Conservation (phyloP, 2,329 filamentous ascomycete species). For the Penicillium sp. region DNA sequence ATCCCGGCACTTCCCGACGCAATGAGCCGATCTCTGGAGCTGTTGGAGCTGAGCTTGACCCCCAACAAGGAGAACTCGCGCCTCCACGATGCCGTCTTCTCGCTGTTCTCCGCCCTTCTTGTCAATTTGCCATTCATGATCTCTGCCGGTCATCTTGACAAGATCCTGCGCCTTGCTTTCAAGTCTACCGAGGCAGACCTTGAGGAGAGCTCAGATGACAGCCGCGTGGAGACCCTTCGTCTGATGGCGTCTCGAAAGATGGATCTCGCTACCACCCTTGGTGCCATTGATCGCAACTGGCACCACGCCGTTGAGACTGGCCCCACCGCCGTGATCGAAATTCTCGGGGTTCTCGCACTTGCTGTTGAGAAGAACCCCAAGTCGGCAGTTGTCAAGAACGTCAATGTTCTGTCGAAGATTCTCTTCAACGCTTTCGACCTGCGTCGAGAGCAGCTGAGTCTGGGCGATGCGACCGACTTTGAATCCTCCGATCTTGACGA, state of each 20-base stretch:
- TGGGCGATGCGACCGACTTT: constrained; percentile 37
- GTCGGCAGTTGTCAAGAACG: constrained; percentile 73
- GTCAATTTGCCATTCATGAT: constrained; percentile 90
- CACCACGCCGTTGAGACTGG: constrained; percentile 63
- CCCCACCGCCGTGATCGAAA: constrained; percentile 66
- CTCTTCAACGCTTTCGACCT: constrained; percentile 57
- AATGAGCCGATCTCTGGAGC: constrained; percentile 69
- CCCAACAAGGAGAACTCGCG: constrained; percentile 58
- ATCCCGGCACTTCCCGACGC: constrained; percentile 79
- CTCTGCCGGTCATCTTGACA: constrained; percentile 71
- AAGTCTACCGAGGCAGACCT: constrained; percentile 66
- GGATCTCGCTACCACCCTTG: constrained; percentile 74
- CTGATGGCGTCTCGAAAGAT: constrained; percentile 72
- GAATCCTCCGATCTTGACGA: constrained; percentile 53
- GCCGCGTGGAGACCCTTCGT: constrained; percentile 68
- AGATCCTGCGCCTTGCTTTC: constrained; percentile 71
- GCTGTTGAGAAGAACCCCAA: constrained; percentile 79
- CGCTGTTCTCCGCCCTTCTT: constrained; percentile 76
- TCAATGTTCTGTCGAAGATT: constrained; percentile 65
- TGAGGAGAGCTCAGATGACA: constrained; percentile 63
- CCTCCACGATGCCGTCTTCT: constrained; percentile 79
- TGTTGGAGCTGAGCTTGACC: constrained; percentile 67
- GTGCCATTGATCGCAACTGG: constrained; percentile 74
- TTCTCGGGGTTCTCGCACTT: constrained; percentile 68
- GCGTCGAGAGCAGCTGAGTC: constrained; percentile 42